Evolutionary conservation across 2,329 filamentous ascomycete species (phyloP), one percentile per base, ranked within the genome.

Genomic region (Arthroderma sp.): DNA sequence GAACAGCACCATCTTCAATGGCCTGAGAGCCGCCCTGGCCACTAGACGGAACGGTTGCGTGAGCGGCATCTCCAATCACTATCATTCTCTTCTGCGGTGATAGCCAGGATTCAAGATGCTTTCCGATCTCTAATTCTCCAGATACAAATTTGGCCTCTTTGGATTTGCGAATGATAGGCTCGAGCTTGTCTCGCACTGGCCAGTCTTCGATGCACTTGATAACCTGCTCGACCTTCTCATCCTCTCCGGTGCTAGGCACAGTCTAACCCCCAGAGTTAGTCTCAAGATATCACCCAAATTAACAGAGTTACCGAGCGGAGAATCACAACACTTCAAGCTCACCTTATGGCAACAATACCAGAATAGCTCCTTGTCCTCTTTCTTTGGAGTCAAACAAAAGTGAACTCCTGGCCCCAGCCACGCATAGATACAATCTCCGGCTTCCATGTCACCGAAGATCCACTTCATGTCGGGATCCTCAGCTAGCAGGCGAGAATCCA

Each of bases 1-100:
- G 56, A 0, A 75, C 73, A 0, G 69, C 73, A 0, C 67, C 72
- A 50, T 78, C 75, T 61, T 79, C 75, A 43, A 79, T 73, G 0
- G 75, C 74, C 54, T 78, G 74, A 0, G 75, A 74, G 0, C 74
- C 75, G 5, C 75, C 75, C 55, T 78, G 75, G 0, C 71, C 73
- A 49, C 77, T 63, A 55, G 77, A 74, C 0, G 75, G 75, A 1
- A 78, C 63, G 3, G 73, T 77, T 0, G 74, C 72, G 56, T 78
- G 75, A 50, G 70, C 73, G 1, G 73, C 71, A 54, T 77, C 73
- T 11, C 73, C 73, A 0, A 75, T 61, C 4, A 76, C 27, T 11
- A 45, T 45, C 38, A 48, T 42, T 22, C 46, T 28, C 11, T 40
- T 7, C 5, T 28, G 31, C 9, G 43, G 43, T 5, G 46, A 48